Conservation (phyloP, 106 monocot genomes). For the Allium fistulosum region DNA sequence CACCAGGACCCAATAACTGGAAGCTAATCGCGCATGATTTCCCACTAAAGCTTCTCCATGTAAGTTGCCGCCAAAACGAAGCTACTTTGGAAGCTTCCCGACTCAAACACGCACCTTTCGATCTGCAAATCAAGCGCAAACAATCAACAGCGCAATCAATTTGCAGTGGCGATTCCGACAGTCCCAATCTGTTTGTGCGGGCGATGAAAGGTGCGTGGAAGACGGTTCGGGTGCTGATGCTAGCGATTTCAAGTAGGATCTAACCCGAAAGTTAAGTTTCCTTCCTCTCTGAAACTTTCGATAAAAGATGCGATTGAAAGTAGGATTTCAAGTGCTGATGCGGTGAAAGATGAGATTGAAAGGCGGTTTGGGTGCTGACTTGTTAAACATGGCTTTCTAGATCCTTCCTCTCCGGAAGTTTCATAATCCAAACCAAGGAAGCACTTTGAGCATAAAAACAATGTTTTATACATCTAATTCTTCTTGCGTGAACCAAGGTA, state of each 20-base stretch:
- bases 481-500: too few species aligned
- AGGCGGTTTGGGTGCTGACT: too few species aligned
- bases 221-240: conserved; percentile 46
- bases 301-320: too few species aligned
- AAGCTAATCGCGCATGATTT: conserved; percentile 52
- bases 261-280: conserved; percentile 11
- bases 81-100: conserved; percentile 20
- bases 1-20: conserved; percentile 12
- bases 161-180: conserved; percentile 23
- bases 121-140: conserved; percentile 68
- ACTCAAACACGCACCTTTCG: conserved; percentile 28
- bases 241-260: conserved; percentile 28
- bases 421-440: too few species aligned
- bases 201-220: conserved; percentile 41
- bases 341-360: too few species aligned
- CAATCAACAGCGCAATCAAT: conserved; percentile 42
- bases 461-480: too few species aligned
- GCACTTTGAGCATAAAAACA: too few species aligned
- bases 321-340: too few species aligned
- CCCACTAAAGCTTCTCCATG: conserved; percentile 61
- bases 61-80: conserved; percentile 46
- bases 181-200: conserved; percentile 34
- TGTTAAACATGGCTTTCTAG: too few species aligned
- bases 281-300: too few species aligned
- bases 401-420: too few species aligned